Base-by-base conservation (phyloP, 176 grass and related monocot genomes). In the Musa beccarii region DNA sequence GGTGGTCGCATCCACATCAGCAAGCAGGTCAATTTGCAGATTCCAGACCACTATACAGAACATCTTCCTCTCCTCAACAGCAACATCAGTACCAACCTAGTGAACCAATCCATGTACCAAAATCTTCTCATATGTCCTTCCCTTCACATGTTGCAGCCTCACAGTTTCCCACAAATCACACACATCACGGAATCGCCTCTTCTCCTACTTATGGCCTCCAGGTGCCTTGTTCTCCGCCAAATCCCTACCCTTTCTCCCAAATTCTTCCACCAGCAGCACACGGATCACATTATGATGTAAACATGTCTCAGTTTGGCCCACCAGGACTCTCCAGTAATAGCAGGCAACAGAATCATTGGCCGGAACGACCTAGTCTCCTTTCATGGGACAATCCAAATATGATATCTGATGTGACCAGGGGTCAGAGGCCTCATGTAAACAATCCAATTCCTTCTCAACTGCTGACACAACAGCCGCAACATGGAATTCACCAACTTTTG, bases 101-200 rank as follows among this genome's bases (percentile, higher is more conserved):
- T 52, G 84, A 91, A 63, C 86, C 92, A 12, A 92, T 92, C 84
- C 81, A 69, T 59, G 68, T 90, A 51, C 87, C 89, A 59, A 82
- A 88, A 26, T 80, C 81, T 71, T 83, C 86, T 68, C 84, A 83
- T 68, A 85, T 79, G 68, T 78, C 71, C 0, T 88, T 83, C n/a
- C 85, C 83, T 74, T 80, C 75, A 72, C 66, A 78, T 68, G 54
- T 53, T 88, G 67, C 43, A 72, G 53, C 66, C 57, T 73, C 80
- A 52, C 77, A 85, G 78, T 77, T 78, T 81, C 85, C 83, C 49
- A 87, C 84, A 71, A 64, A 76, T 78, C 73, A 89, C 25, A 68
- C 66, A 19, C 74, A 68, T 80, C 82, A 83, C 52, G 79, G 82
- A 66, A 83, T 69, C 69, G 68, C 81, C 57, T 77, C 85, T 66